phyloP scores from a whole-genome alignment of 1,284 basidiomycete genomes.

The Leucocoprinus gongylophorus region DNA sequence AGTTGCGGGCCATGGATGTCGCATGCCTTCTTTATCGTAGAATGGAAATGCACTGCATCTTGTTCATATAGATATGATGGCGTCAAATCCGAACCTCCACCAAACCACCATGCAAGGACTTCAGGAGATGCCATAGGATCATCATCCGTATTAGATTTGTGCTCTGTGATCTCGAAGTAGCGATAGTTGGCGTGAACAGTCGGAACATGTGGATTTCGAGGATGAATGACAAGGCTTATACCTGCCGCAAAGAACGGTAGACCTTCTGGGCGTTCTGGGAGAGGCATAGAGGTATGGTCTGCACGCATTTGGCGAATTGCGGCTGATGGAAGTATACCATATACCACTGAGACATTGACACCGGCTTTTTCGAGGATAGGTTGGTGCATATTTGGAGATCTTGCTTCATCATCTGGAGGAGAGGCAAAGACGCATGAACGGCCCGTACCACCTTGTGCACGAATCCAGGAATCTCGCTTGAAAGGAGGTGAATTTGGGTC shows the following conservation, averaged over 20 bases:
- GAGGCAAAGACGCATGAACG: conserved; percentile 83
- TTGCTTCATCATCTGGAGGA: conserved; percentile 28
- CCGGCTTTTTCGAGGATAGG: conserved; percentile 92
- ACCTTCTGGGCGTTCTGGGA: conserved; percentile 44
- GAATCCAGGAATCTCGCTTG: conserved; percentile 83
- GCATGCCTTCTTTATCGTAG: conserved; percentile 71
- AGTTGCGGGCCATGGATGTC: conserved; percentile 65
- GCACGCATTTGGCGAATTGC: conserved; percentile 94
- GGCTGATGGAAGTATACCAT: conserved; percentile 81
- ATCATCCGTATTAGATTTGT: conserved; percentile 13
- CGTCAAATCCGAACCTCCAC: conserved; percentile 94
- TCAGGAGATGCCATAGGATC: conserved; percentile 26
- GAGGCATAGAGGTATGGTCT: conserved; percentile 76
- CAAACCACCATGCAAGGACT: conserved; percentile 95
- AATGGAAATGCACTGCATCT: conserved; percentile 87
- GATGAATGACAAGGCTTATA: conserved; percentile 89
- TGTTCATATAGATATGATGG: conserved; percentile 89
- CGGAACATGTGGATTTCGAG: conserved; percentile 84
- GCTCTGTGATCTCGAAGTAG: conserved; percentile 88
- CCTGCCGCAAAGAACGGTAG: conserved; percentile 95
- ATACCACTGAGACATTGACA: conserved; percentile 91
- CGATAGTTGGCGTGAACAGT: conserved; percentile 98
- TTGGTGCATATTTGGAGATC: conserved; percentile 24
- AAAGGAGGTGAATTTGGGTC: conserved; percentile 71
- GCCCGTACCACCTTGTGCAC: conserved; percentile 81